Percentiles rank a stretch among this genome's conserved stretches.
phyloP scores from a whole-genome alignment of 129 eudicot species.

The Chrysanthemum makinoi region DNA sequence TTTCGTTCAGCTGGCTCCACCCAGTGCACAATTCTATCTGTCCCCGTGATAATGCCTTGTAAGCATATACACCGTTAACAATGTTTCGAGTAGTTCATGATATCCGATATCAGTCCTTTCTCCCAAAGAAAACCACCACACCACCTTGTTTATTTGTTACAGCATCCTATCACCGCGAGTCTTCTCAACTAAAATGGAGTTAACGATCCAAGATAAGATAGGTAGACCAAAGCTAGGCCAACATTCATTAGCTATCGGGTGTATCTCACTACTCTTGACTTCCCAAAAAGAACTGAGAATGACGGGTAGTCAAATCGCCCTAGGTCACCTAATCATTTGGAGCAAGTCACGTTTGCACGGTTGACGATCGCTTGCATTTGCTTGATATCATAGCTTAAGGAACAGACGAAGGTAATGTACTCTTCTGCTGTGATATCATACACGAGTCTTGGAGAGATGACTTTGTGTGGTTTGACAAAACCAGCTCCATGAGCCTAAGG shows the following conservation, averaged over 20 bases:
- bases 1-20: too few relatives aligned
- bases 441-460: slow-evolving; percentile 83
- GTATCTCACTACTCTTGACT: slow-evolving; percentile 63
- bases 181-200: too few relatives aligned
- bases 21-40: too few relatives aligned
- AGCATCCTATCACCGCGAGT: too few relatives aligned
- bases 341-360: slow-evolving; percentile 62
- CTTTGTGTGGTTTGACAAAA: slow-evolving; percentile 82
- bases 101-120: too few relatives aligned
- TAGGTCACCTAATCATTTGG: slow-evolving; percentile 50
- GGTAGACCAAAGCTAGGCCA: too few relatives aligned
- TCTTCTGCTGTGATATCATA: slow-evolving; percentile 65
- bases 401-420: slow-evolving; percentile 73
- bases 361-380: slow-evolving; percentile 53
- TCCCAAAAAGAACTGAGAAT: slow-evolving; percentile 66
- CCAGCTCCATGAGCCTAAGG: slow-evolving; percentile 83
- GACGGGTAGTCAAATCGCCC: slow-evolving; percentile 95
- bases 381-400: slow-evolving; percentile 50
- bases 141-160: too few relatives aligned
- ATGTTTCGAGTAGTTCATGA: too few relatives aligned
- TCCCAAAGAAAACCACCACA: too few relatives aligned
- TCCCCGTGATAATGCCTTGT: too few relatives aligned
- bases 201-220: too few relatives aligned
- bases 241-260: slow-evolving; percentile 78
- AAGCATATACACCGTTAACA: too few relatives aligned